phyloP scores from a whole-genome alignment of 495 filamentous ascomycete genomes.

The Annulohypoxylon moriforme region DNA sequence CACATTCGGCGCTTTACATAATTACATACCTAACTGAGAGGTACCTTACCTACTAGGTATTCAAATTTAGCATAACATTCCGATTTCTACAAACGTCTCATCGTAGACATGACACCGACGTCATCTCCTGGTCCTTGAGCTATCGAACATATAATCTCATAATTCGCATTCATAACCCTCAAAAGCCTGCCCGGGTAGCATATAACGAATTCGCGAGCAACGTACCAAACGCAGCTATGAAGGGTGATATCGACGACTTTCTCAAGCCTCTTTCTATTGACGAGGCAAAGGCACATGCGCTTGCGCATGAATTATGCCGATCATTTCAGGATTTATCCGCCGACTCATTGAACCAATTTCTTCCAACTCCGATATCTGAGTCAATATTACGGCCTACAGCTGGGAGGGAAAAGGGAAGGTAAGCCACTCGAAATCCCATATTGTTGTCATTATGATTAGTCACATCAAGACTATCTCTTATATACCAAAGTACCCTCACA shows the following conservation, averaged over 20 bases:
- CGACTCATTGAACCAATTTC: slow-evolving; percentile 75
- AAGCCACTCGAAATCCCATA: slow-evolving; percentile 39
- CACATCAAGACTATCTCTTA: not conserved
- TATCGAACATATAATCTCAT: not conserved
- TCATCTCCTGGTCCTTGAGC: slow-evolving; percentile 10
- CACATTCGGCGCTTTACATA: not conserved
- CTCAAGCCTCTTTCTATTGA: slow-evolving; percentile 59
- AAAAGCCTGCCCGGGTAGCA: not conserved
- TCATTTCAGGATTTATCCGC: slow-evolving; percentile 73
- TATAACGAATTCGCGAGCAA: not conserved
- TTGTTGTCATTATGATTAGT: slow-evolving; percentile 20
- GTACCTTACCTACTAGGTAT: not conserved
- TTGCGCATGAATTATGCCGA: slow-evolving; percentile 70
- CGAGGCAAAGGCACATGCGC: slow-evolving; percentile 61
- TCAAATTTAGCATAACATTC: not conserved
- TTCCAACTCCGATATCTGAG: slow-evolving; percentile 81
- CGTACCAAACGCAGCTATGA: slow-evolving; percentile 36
- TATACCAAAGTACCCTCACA: not conserved
- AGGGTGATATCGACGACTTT: slow-evolving; percentile 53
- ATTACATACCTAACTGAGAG: not conserved
- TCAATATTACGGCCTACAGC: slow-evolving; percentile 68
- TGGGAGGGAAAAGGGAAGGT: slow-evolving; percentile 68
- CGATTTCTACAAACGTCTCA: slow-evolving; percentile 3
- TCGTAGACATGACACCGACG: slow-evolving; percentile 33
- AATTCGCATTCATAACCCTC: not conserved